These are phyloP conservation scores for Ustilago sp. DNA, from an alignment of 1,284 basidiomycete species.

Conservation along the genomic window DNA sequence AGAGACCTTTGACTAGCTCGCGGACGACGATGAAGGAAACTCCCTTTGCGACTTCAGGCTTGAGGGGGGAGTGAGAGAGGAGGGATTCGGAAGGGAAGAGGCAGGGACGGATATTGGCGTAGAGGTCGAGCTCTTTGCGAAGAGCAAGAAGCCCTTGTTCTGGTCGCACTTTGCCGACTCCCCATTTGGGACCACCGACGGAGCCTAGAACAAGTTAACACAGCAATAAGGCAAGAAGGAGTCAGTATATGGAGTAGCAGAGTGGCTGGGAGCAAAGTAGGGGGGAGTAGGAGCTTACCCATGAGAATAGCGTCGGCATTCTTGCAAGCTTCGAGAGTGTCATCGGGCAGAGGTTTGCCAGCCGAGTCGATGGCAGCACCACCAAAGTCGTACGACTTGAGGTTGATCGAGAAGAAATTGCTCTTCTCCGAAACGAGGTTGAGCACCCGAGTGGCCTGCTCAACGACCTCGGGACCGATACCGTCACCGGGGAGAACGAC, in stretches of 20 bases:
- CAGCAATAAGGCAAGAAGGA: not conserved
- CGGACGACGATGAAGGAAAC: conserved; percentile 93
- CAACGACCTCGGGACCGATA: conserved; percentile 94
- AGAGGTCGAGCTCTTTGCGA: conserved; percentile 91
- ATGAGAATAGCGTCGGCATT: conserved; percentile 67
- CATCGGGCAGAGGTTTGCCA: conserved; percentile 84
- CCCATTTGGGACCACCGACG: conserved; percentile 99
- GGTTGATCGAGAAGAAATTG: conserved; percentile 77
- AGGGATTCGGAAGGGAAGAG: conserved; percentile 93
- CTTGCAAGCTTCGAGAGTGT: conserved; percentile 77
- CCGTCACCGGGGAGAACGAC: conserved; percentile 91
- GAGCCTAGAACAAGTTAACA: conserved; percentile 75
- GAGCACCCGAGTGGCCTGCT: conserved; percentile 88
- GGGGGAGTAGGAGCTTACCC: conserved; percentile 26
- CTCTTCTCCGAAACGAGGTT: conserved; percentile 78
- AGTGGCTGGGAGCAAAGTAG: not conserved
- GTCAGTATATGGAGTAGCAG: not conserved
- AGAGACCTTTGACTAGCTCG: conserved; percentile 78
- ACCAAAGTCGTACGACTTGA: conserved; percentile 81
- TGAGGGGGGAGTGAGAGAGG: conserved; percentile 90
- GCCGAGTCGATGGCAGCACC: conserved; percentile 90
- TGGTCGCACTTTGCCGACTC: conserved; percentile 89
- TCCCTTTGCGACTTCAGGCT: conserved; percentile 84
- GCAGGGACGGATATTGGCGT: conserved; percentile 97
- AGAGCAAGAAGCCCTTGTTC: conserved; percentile 92